Evolutionary conservation across 352 stramenopile genomes (phyloP).

Genomic region (Pythium brachiatum): DNA sequence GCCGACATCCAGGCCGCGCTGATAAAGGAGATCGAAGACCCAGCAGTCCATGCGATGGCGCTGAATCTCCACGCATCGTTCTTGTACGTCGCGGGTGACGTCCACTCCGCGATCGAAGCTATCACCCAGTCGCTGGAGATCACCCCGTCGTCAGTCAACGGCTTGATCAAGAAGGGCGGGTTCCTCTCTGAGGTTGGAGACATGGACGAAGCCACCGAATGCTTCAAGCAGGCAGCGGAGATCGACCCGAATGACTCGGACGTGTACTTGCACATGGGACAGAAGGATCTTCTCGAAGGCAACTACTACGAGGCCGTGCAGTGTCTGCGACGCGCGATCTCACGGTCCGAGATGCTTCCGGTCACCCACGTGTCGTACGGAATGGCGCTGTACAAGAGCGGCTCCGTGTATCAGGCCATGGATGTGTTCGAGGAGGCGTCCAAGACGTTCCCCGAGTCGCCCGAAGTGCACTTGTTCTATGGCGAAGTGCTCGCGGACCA

Average conservation of each 20-base stretch:
- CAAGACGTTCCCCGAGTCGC: conserved; percentile 59
- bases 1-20: conserved; percentile 42
- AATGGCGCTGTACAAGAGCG: conserved; percentile 86
- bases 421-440: conserved; percentile 77
- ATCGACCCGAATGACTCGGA: conserved; percentile 76
- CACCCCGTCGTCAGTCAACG: conserved; percentile 54
- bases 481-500: conserved; percentile 81
- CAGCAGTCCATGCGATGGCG: conserved; percentile 47
- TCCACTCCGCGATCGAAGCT: conserved; percentile 61
- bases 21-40: conserved; percentile 36
- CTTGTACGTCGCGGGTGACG: conserved; percentile 75
- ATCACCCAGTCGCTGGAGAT: conserved; percentile 63
- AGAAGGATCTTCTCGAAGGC: conserved; percentile 79
- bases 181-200: conserved; percentile 78
- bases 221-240: conserved; percentile 63
- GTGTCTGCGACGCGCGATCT: conserved; percentile 69
- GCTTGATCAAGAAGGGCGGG: conserved; percentile 77
- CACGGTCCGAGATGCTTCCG: conserved; percentile 66
- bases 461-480: conserved; percentile 81
- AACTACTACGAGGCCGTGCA: conserved; percentile 73
- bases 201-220: conserved; percentile 53
- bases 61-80: conserved; percentile 82
- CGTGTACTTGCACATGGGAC: conserved; percentile 74
- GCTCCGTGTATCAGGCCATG: conserved; percentile 76
- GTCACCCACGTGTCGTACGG: conserved; percentile 81